phyloP scores from a whole-genome alignment of 1,284 basidiomycete genomes.

The Leccinum solheimii region DNA sequence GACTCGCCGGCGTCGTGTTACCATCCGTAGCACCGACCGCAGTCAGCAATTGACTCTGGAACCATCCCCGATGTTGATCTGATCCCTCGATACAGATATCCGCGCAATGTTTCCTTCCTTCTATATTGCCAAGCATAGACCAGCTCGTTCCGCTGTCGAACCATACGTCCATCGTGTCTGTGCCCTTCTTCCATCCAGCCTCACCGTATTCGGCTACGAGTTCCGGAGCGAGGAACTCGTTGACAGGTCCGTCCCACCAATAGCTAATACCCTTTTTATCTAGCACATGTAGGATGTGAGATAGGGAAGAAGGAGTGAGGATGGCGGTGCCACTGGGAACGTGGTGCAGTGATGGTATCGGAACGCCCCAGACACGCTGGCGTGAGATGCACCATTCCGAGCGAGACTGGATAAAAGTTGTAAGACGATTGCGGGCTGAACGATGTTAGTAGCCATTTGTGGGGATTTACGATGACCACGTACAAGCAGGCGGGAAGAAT shows the following conservation, averaged over 20 bases:
- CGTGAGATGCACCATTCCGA: conserved; percentile 99
- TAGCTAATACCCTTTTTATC: conserved; percentile 72
- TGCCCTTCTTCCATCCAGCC: conserved; percentile 69
- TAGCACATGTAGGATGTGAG: conserved; percentile 79
- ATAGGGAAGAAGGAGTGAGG: conserved; percentile 68
- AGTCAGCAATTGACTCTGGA: conserved; percentile 94
- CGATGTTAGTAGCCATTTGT: conserved; percentile 6
- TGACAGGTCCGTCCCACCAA: conserved; percentile 91
- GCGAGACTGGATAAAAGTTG: conserved; percentile 82
- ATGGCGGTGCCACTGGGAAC: conserved; percentile 63
- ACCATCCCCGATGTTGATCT: conserved; percentile 99
- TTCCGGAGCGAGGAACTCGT: conserved; percentile 76
- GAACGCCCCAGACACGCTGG: conserved; percentile 97
- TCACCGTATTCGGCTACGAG: conserved; percentile 47
- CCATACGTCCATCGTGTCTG: conserved; percentile 99
- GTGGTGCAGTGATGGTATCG: conserved; percentile 89
- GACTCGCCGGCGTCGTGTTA: conserved; percentile 43
- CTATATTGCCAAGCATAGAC: conserved; percentile 64
- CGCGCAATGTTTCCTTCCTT: conserved; percentile 50
- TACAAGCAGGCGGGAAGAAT: conserved; percentile 80
- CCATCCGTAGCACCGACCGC: conserved; percentile 58
- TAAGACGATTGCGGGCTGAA: conserved; percentile 80
- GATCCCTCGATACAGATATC: conserved; percentile 95
- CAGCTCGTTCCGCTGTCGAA: conserved; percentile 98
- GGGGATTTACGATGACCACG: conserved; percentile 1